A percentile compares a stretch with the other conserved stretches of the same genome.
Conservation (phyloP, 495 filamentous ascomycete species). For the Chaetomium cochliodes region DNA sequence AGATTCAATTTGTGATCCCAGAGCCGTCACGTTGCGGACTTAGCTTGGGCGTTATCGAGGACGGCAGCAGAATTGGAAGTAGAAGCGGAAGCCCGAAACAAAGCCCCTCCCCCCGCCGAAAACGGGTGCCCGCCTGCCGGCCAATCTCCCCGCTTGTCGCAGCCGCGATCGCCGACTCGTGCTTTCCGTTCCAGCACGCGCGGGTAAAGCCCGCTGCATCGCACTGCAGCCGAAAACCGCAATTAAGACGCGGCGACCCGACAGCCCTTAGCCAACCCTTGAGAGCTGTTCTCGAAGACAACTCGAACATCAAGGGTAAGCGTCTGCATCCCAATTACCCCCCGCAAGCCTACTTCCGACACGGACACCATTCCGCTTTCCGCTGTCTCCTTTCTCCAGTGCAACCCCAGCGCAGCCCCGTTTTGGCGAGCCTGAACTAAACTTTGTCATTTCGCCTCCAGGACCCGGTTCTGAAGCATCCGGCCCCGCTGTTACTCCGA, state of each 20-base stretch:
- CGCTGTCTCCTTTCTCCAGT: too few relatives aligned
- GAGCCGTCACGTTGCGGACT: too few relatives aligned
- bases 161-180: constrained; percentile 3
- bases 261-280: background rate
- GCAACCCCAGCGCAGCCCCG: background rate
- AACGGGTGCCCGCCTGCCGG: constrained; percentile 1
- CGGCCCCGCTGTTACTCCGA: constrained; percentile 15
- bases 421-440: background rate
- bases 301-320: too few relatives aligned
- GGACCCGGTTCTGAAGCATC: constrained; percentile 7
- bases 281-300: too few relatives aligned
- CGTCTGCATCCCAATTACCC: too few relatives aligned
- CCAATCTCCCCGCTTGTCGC: background rate
- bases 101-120: background rate
- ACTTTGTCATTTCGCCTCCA: constrained; percentile 16
- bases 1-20: too few relatives aligned
- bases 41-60: too few relatives aligned
- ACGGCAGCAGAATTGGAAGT: too few relatives aligned
- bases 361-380: background rate
- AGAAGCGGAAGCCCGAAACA: background rate
- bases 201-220: background rate
- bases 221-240: background rate
- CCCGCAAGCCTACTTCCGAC: background rate
- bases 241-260: background rate
- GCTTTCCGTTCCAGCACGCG: constrained; percentile 5